These are phyloP conservation scores for Fusarium annulatum DNA, from an alignment of 2,329 filamentous ascomycete genomes.

Conservation along the genomic window DNA sequence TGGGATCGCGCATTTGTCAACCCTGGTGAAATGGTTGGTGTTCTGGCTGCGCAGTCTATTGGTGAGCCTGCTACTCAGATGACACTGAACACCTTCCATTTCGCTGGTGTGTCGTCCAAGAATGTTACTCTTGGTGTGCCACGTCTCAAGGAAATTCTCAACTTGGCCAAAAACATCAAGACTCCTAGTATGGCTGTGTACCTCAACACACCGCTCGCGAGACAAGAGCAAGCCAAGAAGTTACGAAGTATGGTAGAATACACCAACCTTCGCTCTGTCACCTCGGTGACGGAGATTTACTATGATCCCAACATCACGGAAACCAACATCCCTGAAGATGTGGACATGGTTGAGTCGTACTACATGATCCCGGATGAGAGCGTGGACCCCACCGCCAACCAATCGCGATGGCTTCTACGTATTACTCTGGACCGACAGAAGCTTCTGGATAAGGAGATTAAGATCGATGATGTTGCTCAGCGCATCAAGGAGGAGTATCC, in stretches of 20 bases:
- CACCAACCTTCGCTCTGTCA: constrained; percentile 91
- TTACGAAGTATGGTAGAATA: constrained; percentile 93
- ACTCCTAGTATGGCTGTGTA: constrained; percentile 97
- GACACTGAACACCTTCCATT: constrained; percentile 99
- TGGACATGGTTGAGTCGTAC: constrained; percentile 96
- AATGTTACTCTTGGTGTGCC: constrained; percentile 99
- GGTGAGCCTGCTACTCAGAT: constrained; percentile 99
- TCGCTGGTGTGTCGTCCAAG: constrained; percentile 99
- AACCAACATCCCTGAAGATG: constrained; percentile 87
- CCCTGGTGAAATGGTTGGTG: constrained; percentile 98
- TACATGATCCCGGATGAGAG: constrained; percentile 90
- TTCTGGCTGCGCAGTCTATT: constrained; percentile 96
- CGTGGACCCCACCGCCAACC: constrained; percentile 70
- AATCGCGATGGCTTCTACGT: constrained; percentile 95
- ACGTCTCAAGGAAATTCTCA: constrained; percentile 98
- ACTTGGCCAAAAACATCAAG: constrained; percentile 97
- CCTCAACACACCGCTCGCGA: constrained; percentile 71
- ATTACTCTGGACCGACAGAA: constrained; percentile 93
- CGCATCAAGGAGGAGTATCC: constrained; percentile 91
- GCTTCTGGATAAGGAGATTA: constrained; percentile 92
- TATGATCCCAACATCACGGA: constrained; percentile 91
- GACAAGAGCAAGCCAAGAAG: constrained; percentile 83
- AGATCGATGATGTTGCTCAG: constrained; percentile 88
- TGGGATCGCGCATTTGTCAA: constrained; percentile 88
- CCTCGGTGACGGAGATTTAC: constrained; percentile 93